Conservation (phyloP, 2,329 filamentous ascomycete species). For the Venturia nashicola region DNA sequence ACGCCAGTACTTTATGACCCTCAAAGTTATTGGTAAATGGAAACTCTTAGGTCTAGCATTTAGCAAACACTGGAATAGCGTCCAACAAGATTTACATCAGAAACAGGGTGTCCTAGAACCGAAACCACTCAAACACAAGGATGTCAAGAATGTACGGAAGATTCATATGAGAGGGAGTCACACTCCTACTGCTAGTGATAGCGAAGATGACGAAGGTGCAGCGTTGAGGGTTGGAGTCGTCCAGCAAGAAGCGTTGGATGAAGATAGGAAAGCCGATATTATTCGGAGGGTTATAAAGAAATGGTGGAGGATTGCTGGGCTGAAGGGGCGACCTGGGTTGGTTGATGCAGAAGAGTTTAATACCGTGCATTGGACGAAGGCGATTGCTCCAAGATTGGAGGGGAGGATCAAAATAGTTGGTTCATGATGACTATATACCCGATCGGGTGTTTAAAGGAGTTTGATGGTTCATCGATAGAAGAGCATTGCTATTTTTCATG, state of each 20-base stretch:
- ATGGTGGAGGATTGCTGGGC: constrained; percentile 58
- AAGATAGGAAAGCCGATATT: constrained; percentile 43
- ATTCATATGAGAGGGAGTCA: neutral
- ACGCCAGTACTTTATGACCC: constrained; percentile 80
- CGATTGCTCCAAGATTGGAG: constrained; percentile 66
- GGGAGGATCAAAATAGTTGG: constrained; percentile 48
- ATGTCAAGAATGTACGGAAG: neutral
- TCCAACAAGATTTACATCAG: constrained; percentile 45
- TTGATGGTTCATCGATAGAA: neutral
- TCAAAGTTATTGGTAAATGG: constrained; percentile 74
- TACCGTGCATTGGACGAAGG: constrained; percentile 60
- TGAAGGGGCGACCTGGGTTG: constrained; percentile 37
- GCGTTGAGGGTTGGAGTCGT: constrained; percentile 35
- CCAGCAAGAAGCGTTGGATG: constrained; percentile 18
- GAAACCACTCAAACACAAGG: constrained; percentile 8
- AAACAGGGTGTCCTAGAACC: constrained; percentile 17
- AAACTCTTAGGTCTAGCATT: constrained; percentile 53
- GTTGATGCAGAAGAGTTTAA: constrained; percentile 48
- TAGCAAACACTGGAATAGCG: constrained; percentile 50
- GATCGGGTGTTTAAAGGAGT: neutral
- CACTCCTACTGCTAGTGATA: neutral
- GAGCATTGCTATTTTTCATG: no score
- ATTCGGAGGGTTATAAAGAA: constrained; percentile 58
- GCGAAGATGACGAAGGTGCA: constrained; percentile 17
- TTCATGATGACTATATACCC: neutral